These are phyloP conservation scores for Mucor saturninus DNA, from an alignment of 371 early-diverging fungal genomes.

Conservation along the genomic window DNA sequence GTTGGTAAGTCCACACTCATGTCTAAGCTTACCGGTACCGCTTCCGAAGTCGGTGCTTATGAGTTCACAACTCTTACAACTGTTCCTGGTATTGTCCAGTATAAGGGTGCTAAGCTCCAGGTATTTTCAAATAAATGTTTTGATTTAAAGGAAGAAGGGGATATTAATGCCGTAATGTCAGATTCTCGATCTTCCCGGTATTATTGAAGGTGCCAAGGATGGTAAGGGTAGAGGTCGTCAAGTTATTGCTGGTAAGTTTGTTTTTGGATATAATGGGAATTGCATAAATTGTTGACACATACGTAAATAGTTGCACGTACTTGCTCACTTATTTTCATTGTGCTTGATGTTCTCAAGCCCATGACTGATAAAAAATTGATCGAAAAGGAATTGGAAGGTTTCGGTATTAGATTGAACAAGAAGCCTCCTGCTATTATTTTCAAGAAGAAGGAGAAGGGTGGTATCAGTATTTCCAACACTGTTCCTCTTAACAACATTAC, in stretches of 20 bases:
- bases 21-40: constrained; percentile 97
- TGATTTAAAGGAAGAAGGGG: neutral
- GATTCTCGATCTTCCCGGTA: constrained; percentile 85
- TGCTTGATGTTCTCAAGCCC: constrained; percentile 97
- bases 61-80: constrained; percentile 99
- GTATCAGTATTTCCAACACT: constrained; percentile 89
- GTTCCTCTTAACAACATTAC: constrained; percentile 87
- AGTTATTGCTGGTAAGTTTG: constrained; percentile 71
- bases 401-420: constrained; percentile 98
- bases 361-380: constrained; percentile 92
- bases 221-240: constrained; percentile 99
- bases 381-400: constrained; percentile 98
- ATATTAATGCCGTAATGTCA: neutral
- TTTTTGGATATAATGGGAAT: neutral
- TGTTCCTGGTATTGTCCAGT: constrained; percentile 95
- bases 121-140: constrained; percentile 16
- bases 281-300: neutral
- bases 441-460: constrained; percentile 94
- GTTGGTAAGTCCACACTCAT: constrained; percentile 98
- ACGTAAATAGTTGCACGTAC: constrained; percentile 83
- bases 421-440: constrained; percentile 95
- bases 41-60: constrained; percentile 96
- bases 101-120: constrained; percentile 98
- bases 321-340: constrained; percentile 93
- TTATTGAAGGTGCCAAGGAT: constrained; percentile 99